Conservation (phyloP, 176 grass and related monocot species). For the Lolium perenne region DNA sequence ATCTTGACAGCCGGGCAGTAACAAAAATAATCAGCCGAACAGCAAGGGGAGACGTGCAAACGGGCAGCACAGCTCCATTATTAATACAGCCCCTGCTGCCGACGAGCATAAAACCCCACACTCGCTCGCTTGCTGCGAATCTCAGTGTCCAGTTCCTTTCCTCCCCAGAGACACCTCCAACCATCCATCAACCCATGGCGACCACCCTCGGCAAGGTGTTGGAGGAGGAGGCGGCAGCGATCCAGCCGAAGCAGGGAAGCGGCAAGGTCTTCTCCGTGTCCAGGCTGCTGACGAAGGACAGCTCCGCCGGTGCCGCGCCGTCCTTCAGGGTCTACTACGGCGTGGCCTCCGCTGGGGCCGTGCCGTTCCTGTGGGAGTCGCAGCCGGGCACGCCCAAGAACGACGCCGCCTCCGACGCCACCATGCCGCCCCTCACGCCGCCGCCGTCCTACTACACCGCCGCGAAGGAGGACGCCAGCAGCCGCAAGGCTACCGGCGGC, state of each 20-base stretch:
- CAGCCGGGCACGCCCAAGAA: slow-evolving; percentile 89
- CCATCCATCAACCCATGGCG: slow-evolving; percentile 25
- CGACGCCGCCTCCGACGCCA: slow-evolving; percentile 25
- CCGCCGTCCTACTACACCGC: slow-evolving; percentile 70
- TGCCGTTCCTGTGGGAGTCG: slow-evolving; percentile 88
- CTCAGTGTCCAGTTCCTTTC: background rate
- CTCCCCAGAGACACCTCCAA: background rate
- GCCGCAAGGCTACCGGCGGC: background rate
- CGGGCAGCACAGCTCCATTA: background rate
- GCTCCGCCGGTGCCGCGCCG: slow-evolving; percentile 48
- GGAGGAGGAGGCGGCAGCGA: slow-evolving; percentile 41
- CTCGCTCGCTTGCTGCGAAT: background rate
- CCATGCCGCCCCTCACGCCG: slow-evolving; percentile 63
- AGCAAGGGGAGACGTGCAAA: background rate
- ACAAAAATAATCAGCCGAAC: background rate
- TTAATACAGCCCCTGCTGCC: slow-evolving; percentile 1
- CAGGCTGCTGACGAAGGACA: slow-evolving; percentile 65
- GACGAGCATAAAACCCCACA: slow-evolving; percentile 33
- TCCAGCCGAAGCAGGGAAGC: slow-evolving; percentile 52
- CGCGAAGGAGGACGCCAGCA: slow-evolving; percentile 13
- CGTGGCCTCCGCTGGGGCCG: slow-evolving; percentile 64
- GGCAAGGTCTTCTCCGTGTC: slow-evolving; percentile 64
- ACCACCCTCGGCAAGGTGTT: background rate
- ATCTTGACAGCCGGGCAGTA: background rate
- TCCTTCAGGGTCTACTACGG: slow-evolving; percentile 89